A percentile compares a stretch with the other conserved stretches of the same genome.
Evolutionary conservation across 192 early-diverging fungal species (phyloP).

Genomic region (Haplosporangium gracile): DNA sequence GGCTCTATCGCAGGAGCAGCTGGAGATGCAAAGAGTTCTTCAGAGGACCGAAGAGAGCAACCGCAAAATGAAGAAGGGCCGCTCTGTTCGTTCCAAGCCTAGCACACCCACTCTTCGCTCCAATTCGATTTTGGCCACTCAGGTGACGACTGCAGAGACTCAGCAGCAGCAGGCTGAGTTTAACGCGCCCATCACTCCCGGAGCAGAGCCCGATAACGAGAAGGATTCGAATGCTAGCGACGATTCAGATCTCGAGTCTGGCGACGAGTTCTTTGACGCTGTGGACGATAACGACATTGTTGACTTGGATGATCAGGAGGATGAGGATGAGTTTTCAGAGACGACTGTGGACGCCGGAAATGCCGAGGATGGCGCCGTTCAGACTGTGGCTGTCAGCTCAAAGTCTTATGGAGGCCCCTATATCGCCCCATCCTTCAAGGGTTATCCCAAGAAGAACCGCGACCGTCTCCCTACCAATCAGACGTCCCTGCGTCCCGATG

Average conservation of each 20-base stretch:
- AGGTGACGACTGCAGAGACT: neutral
- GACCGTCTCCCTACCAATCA: conserved; percentile 64
- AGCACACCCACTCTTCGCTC: conserved; percentile 15
- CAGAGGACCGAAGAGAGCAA: conserved; percentile 52
- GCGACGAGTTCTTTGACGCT: conserved; percentile 80
- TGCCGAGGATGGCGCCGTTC: neutral
- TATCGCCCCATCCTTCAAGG: conserved; percentile 54
- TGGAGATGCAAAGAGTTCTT: conserved; percentile 61
- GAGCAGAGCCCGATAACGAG: neutral
- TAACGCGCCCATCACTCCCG: neutral
- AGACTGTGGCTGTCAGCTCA: neutral
- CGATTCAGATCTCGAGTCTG: conserved; percentile 53
- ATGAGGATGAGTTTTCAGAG: neutral
- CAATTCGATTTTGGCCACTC: neutral
- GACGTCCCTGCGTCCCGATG: conserved; percentile 68
- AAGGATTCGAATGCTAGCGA: conserved; percentile 11
- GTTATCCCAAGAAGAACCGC: conserved; percentile 60
- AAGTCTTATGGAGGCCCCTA: conserved; percentile 21
- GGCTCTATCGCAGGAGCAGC: conserved; percentile 57
- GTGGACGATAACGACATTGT: conserved; percentile 60
- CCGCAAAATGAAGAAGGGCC: conserved; percentile 53
- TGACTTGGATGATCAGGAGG: conserved; percentile 33
- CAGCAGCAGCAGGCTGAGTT: neutral
- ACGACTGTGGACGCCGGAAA: neutral
- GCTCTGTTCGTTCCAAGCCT: conserved; percentile 41